Conservation (phyloP, 2,329 filamentous ascomycete species). For the Rutstroemia sp. region DNA sequence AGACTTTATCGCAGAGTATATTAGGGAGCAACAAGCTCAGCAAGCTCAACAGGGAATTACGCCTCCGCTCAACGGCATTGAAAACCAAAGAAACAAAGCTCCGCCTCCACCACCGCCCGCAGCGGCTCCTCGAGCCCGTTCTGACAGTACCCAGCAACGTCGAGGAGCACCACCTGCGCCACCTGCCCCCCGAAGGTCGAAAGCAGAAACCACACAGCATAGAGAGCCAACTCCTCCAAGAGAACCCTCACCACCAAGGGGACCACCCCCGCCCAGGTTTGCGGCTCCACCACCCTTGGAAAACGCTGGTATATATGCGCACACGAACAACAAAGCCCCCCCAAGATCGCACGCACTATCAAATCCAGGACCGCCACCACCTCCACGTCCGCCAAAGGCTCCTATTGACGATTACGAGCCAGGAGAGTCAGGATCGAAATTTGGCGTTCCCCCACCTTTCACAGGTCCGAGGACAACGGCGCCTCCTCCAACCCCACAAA, state of each 20-base stretch:
- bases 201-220: constrained; percentile 34
- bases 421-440: constrained; percentile 43
- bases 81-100: constrained; percentile 40
- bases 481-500: constrained; percentile 70
- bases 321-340: constrained; percentile 39
- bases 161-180: constrained; percentile 41
- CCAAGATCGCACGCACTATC: constrained; percentile 41
- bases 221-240: constrained; percentile 54
- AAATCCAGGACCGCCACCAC: constrained; percentile 57
- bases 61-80: constrained; percentile 34
- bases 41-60: constrained; percentile 35
- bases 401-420: constrained; percentile 59
- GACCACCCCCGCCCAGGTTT: constrained; percentile 60
- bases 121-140: constrained; percentile 32
- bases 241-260: constrained; percentile 59
- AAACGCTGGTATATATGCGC: constrained; percentile 82
- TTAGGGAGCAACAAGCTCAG: constrained; percentile 47
- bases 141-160: constrained; percentile 27
- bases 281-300: constrained; percentile 79
- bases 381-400: constrained; percentile 62
- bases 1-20: constrained; percentile 59
- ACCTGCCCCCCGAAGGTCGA: constrained; percentile 54
- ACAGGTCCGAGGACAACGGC: constrained; percentile 53
- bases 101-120: constrained; percentile 55
- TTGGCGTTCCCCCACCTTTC: constrained; percentile 76